A percentile compares a stretch with the other conserved stretches of the same genome.
These are phyloP conservation scores for Xylaria arbuscula DNA, from an alignment of 2,329 filamentous ascomycete genomes.

Conservation along the genomic window DNA sequence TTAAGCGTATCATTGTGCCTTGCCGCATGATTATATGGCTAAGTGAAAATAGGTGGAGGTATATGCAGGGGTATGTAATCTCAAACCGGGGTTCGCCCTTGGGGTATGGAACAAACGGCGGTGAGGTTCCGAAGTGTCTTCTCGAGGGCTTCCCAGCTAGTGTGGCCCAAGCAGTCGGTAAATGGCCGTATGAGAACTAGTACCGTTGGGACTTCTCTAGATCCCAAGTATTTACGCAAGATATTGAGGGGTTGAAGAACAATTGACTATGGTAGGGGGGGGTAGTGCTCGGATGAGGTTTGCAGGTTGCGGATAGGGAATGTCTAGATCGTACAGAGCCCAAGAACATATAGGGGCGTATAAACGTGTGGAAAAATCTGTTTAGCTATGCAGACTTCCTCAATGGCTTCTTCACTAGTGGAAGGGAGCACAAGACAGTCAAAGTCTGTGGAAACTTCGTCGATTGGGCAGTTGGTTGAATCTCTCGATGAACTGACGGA, in stretches of 20 bases:
- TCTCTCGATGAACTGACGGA: constrained; percentile 86
- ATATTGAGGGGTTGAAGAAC: constrained; percentile 5
- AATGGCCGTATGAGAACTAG: neutral
- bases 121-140: constrained; percentile 46
- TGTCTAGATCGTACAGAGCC: constrained; percentile 31
- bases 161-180: constrained; percentile 16
- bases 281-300: constrained; percentile 5
- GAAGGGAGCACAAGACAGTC: constrained; percentile 55
- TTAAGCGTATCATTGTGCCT: constrained; percentile 62
- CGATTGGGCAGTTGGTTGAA: constrained; percentile 69
- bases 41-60: constrained; percentile 42
- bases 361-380: constrained; percentile 42
- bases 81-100: constrained; percentile 35
- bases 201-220: neutral
- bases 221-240: neutral
- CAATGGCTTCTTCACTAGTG: constrained; percentile 37
- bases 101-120: constrained; percentile 51
- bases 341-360: constrained; percentile 39
- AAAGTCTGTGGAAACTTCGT: constrained; percentile 73
- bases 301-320: constrained; percentile 25
- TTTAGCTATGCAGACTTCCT: constrained; percentile 51
- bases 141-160: constrained; percentile 20
- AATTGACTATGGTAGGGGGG: neutral
- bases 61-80: constrained; percentile 41
- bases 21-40: constrained; percentile 40